Evolutionary conservation across 306 rosid species (phyloP).

Genomic region (Glycine soja): DNA sequence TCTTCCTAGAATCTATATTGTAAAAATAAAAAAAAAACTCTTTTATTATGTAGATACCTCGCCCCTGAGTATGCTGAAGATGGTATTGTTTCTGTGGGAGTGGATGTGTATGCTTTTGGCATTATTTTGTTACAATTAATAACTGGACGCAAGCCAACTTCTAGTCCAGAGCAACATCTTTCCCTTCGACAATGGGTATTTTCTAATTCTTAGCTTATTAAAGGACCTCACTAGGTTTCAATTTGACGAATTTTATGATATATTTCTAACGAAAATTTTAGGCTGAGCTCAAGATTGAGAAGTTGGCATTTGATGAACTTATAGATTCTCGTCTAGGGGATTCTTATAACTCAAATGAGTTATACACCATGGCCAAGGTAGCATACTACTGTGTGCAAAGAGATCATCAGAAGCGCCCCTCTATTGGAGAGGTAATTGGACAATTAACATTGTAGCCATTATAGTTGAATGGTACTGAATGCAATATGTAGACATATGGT

Average conservation of each 20-base stretch:
- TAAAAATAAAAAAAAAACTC: not conserved
- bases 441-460: too few relatives aligned
- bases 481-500: not conserved
- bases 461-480: not conserved
- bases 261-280: conserved; percentile 27
- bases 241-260: not conserved
- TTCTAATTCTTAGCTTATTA: not conserved
- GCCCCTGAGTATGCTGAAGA: conserved; percentile 77
- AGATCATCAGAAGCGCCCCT: conserved; percentile 67
- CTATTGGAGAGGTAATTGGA: conserved; percentile 66
- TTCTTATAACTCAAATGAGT: conserved; percentile 52
- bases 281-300: conserved; percentile 64
- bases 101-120: conserved; percentile 73
- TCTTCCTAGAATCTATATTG: not conserved
- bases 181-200: conserved; percentile 74
- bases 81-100: conserved; percentile 63
- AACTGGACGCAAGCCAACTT: conserved; percentile 58
- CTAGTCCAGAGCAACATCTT: conserved; percentile 37
- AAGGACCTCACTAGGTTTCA: not conserved
- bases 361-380: conserved; percentile 62
- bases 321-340: conserved; percentile 64
- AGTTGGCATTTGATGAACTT: conserved; percentile 59
- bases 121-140: conserved; percentile 66
- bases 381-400: conserved; percentile 64
- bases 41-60: conserved; percentile 57